These are phyloP conservation scores for Gnaphalium uliginosum DNA, from an alignment of 129 eudicot species.

Conservation along the genomic window DNA sequence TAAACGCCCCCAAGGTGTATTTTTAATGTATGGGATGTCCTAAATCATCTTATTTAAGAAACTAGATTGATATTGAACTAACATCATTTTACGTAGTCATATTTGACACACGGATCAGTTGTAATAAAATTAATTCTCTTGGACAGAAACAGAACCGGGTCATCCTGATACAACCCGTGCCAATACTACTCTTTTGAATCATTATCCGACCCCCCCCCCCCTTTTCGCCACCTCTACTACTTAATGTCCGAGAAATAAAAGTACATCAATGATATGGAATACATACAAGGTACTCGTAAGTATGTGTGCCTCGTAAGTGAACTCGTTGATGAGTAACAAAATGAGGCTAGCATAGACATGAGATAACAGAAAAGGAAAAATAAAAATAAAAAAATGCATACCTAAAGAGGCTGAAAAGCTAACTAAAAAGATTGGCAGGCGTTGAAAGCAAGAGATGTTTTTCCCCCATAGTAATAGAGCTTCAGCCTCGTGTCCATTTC, in stretches of 20 bases:
- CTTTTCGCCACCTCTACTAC: not conserved
- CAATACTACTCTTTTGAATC: no score
- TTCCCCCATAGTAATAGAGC: slow-evolving; percentile 75
- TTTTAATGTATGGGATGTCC: not conserved
- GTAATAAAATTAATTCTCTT: not conserved
- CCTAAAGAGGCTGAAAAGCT: slow-evolving; percentile 73
- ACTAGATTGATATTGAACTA: not conserved
- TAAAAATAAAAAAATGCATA: slow-evolving; percentile 24
- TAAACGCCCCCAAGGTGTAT: not conserved
- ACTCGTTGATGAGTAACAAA: slow-evolving; percentile 1
- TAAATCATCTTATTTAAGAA: not conserved
- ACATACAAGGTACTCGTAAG: slow-evolving; percentile 13
- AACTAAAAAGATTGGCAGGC: slow-evolving; percentile 60
- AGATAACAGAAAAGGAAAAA: slow-evolving; percentile 14
- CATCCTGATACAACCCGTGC: not conserved
- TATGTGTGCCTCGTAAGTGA: not conserved
- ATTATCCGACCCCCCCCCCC: not conserved
- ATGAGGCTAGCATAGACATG: not conserved
- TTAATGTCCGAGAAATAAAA: not conserved
- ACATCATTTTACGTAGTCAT: not conserved
- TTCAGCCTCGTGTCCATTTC: slow-evolving; percentile 86
- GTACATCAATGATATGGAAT: slow-evolving; percentile 13
- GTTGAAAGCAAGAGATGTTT: slow-evolving; percentile 54
- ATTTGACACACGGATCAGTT: not conserved
- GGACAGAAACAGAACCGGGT: not conserved